phyloP scores from a whole-genome alignment of 2,329 filamentous ascomycete species.

The Penicillium hesseltinei region DNA sequence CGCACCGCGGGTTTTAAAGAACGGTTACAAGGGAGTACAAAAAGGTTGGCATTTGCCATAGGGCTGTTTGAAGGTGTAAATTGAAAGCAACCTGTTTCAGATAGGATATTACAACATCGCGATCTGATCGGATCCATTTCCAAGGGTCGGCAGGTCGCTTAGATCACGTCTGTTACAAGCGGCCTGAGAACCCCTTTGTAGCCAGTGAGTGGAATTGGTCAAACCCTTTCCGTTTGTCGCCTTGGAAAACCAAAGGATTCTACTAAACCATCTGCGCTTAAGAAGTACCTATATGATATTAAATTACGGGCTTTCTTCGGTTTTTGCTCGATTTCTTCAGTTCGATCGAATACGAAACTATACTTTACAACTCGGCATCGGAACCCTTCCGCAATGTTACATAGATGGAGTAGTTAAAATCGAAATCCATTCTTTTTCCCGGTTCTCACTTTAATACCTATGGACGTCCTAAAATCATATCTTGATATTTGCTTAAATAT shows the following conservation, averaged over 20 bases:
- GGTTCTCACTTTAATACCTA: neutral
- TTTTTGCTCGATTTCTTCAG: no score
- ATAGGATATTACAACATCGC: neutral
- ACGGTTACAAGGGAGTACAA: neutral
- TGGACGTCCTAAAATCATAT: neutral
- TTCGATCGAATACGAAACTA: neutral
- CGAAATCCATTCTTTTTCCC: neutral
- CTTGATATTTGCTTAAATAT: neutral
- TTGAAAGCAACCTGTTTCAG: neutral
- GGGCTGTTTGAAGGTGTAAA: neutral
- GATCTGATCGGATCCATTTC: neutral
- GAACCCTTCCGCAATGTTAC: neutral
- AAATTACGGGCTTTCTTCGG: no score
- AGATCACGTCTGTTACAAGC: constrained; percentile 20
- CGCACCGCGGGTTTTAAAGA: neutral
- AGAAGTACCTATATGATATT: neutral
- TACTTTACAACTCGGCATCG: neutral
- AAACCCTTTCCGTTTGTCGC: neutral
- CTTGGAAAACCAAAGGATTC: neutral
- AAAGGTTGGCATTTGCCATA: neutral
- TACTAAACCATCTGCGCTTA: neutral
- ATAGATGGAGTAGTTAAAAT: no score
- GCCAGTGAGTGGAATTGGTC: no score
- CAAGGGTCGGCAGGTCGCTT: constrained; percentile 15
- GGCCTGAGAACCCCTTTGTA: no score